Evolutionary conservation across 495 filamentous ascomycete species (phyloP), one percentile per base, ranked within the genome.

Genomic region (Aspergillus biplanus): DNA sequence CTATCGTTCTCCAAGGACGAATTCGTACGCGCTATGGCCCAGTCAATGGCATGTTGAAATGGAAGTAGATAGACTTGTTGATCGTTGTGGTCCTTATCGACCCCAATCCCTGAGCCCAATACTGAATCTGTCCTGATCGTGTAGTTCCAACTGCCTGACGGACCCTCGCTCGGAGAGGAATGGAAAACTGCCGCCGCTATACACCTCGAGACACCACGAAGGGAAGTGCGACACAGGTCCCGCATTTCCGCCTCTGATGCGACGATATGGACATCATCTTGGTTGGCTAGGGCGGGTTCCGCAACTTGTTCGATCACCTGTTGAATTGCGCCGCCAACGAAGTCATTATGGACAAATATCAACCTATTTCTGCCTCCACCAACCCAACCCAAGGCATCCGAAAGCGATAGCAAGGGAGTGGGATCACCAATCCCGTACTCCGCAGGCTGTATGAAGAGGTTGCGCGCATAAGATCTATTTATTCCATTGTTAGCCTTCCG

Each of bases 321-420:
- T 58, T 90, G 83, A 56, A 97, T 92, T 33, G 89, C 83, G 1
- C 90, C 90, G 6, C 87, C 88, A 7, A 72, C 74, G 44, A 88
- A 80, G 31, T 90, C 90, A 75, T 85, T 90, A 69, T 94, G 86
- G 47, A 95, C 87, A 64, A 97, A 91, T n/a, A 86, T 88, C n/a
- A 97, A 75, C 16, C 78, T 91, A 48, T 89, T 71, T 58, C 85
- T 79, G 7, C 84, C 82, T 5, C 74, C 78, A 9, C 59, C 57
- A 5, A 86, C 78, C 9, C 71, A 70, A n/a, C 68, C 67, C 21
- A 96, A 72, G 1, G 84, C 90, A 58, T 88, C 72, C 15, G 75
- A 64, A 7, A 96, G 78, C 31, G 85, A 83, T 52, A 85, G 82
- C 47, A 96, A 68, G 1, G 86, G 79, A 11, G 72, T 78, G 1